phyloP scores from a whole-genome alignment of 2,329 filamentous ascomycete species.

The Emmonsiellopsis sp. region DNA sequence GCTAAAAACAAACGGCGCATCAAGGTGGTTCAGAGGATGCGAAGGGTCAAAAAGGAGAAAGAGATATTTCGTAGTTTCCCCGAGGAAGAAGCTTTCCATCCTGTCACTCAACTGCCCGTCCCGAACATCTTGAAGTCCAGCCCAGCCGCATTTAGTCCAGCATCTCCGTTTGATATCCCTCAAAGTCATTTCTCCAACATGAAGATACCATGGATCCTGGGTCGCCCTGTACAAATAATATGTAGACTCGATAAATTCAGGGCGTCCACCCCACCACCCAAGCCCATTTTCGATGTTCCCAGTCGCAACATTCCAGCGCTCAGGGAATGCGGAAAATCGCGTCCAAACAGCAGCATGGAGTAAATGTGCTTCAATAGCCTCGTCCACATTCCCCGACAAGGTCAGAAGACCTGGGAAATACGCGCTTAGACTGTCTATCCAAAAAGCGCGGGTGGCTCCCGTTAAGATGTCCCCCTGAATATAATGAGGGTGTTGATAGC shows the following conservation, averaged over 20 bases:
- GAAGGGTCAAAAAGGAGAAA: constrained; percentile 80
- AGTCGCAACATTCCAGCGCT: constrained; percentile 82
- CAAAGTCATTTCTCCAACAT: constrained; percentile 91
- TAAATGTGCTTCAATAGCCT: constrained; percentile 81
- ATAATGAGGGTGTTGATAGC: constrained; percentile 81
- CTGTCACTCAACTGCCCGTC: constrained; percentile 81
- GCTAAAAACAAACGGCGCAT: constrained; percentile 84
- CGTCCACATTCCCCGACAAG: constrained; percentile 78
- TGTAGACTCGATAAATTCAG: constrained; percentile 94
- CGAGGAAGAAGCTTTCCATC: constrained; percentile 98
- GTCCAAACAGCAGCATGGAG: constrained; percentile 92
- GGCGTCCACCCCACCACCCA: constrained; percentile 89
- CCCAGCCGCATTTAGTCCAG: constrained; percentile 87
- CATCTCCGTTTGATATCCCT: constrained; percentile 81
- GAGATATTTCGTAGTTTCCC: constrained; percentile 92
- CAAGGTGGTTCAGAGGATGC: constrained; percentile 79
- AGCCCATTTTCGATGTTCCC: constrained; percentile 77
- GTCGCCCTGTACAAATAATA: constrained; percentile 95
- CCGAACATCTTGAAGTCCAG: constrained; percentile 72
- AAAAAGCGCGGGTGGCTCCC: constrained; percentile 78
- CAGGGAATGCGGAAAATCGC: constrained; percentile 83
- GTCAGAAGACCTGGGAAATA: constrained; percentile 88
- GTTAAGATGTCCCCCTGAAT: constrained; percentile 82
- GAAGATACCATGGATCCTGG: constrained; percentile 88
- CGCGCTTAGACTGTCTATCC: constrained; percentile 92